Conservation (phyloP, 2,329 filamentous ascomycete species). For the Beauveria brongniartii region DNA sequence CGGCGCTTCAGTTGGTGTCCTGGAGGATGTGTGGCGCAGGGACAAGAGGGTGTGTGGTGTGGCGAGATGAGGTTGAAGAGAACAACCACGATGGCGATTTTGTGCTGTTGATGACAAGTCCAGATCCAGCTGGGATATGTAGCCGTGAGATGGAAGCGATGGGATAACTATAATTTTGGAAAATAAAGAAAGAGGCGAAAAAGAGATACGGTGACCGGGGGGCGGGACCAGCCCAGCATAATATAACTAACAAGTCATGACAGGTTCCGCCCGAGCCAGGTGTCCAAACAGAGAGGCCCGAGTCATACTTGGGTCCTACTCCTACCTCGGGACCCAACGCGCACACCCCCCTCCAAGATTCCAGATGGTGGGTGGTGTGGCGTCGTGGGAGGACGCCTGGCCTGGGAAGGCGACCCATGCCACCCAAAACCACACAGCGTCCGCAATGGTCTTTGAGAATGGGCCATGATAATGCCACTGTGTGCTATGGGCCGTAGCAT, state of each 20-base stretch:
- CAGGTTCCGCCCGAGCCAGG: neutral
- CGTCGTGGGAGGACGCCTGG: neutral
- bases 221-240: neutral
- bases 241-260: conserved; percentile 1
- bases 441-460: neutral
- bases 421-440: too few species aligned
- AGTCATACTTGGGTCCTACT: conserved; percentile 8
- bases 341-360: conserved; percentile 1
- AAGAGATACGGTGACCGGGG: neutral
- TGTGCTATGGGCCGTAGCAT: neutral
- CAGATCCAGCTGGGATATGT: too few species aligned
- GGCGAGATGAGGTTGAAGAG: too few species aligned
- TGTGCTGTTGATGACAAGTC: too few species aligned
- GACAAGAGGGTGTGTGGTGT: too few species aligned
- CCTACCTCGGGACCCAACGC: conserved; percentile 10
- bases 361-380: neutral
- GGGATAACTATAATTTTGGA: neutral
- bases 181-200: neutral
- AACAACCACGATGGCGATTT: too few species aligned
- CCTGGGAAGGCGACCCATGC: neutral
- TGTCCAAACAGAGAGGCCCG: conserved; percentile 3
- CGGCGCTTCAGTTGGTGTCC: too few species aligned
- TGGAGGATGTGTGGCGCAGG: too few species aligned
- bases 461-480: neutral
- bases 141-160: neutral